Evolutionary conservation across 768 basidiomycete species (phyloP).

Genomic region (Suillus subalutaceus): DNA sequence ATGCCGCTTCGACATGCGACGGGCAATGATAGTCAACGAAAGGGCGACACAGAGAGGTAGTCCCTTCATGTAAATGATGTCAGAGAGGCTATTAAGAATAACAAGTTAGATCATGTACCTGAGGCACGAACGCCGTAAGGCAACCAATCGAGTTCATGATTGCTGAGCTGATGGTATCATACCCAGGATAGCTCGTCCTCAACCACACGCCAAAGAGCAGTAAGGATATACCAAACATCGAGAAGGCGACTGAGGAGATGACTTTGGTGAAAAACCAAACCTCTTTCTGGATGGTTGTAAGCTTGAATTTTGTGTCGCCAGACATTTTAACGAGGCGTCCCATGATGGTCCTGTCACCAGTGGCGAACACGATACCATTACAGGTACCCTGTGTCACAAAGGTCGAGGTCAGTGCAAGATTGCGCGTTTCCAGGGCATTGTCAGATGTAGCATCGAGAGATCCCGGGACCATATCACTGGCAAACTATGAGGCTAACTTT

Average conservation of each 20-base stretch:
- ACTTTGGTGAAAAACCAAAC: constrained; percentile 56
- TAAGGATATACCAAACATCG: constrained; percentile 44
- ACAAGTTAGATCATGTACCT: constrained; percentile 27
- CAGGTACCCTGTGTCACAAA: constrained; percentile 46
- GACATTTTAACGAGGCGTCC: constrained; percentile 61
- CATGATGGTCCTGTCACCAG: constrained; percentile 48
- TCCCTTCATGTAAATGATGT: constrained; percentile 25
- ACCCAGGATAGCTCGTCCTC: constrained; percentile 34
- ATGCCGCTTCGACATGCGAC: constrained; percentile 49
- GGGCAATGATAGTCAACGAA: constrained; percentile 51
- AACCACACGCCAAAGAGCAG: constrained; percentile 48
- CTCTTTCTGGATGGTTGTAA: constrained; percentile 51
- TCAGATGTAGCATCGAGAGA: constrained; percentile 49
- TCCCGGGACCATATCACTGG: constrained; percentile 46
- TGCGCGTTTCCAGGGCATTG: constrained; percentile 51
- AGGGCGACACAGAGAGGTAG: constrained; percentile 49
- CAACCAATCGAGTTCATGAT: constrained; percentile 44
- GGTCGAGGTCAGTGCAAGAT: constrained; percentile 51
- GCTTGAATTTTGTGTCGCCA: constrained; percentile 45
- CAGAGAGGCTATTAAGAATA: not conserved
- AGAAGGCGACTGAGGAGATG: constrained; percentile 45
- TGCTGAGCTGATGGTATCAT: constrained; percentile 35
- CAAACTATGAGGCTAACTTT: not conserved
- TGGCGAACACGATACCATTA: constrained; percentile 44
- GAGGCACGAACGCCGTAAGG: constrained; percentile 44